These are phyloP conservation scores for Botryosphaeria agaves DNA, from an alignment of 2,329 filamentous ascomycete genomes.

Conservation along the genomic window DNA sequence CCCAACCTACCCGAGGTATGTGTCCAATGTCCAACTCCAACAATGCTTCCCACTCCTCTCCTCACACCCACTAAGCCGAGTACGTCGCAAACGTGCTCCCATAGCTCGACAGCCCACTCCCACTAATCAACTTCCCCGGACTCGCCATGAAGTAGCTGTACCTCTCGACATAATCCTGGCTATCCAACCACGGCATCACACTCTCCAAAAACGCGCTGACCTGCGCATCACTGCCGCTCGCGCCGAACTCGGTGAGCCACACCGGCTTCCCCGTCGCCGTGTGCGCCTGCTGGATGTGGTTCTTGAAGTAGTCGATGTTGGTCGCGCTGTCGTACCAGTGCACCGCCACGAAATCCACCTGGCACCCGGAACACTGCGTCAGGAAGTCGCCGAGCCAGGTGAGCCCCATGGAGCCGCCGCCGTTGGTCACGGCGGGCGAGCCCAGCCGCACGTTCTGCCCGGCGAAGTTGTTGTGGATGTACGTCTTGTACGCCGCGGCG, in stretches of 20 bases:
- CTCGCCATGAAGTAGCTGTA: constrained; percentile 18
- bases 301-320: constrained; percentile 34
- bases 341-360: constrained; percentile 41
- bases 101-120: constrained; percentile 11
- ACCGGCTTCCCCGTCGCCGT: constrained; percentile 23
- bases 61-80: neutral
- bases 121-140: constrained; percentile 17
- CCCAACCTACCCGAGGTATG: too few species aligned
- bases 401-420: constrained; percentile 31
- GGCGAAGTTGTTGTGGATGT: constrained; percentile 39
- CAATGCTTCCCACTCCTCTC: too few species aligned
- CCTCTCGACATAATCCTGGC: constrained; percentile 18
- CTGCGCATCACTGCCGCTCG: constrained; percentile 26
- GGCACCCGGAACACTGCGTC: constrained; percentile 33
- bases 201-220: constrained; percentile 30
- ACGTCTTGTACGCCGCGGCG: constrained; percentile 34
- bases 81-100: constrained; percentile 11
- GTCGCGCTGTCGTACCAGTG: constrained; percentile 45
- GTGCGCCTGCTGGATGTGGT: constrained; percentile 30
- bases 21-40: too few species aligned
- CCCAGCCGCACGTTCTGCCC: constrained; percentile 37
- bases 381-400: constrained; percentile 39
- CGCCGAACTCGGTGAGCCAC: constrained; percentile 50
- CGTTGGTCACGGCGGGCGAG: constrained; percentile 46
- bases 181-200: constrained; percentile 29